phyloP scores from a whole-genome alignment of 2,329 filamentous ascomycete species.

The Colletotrichum lupini region DNA sequence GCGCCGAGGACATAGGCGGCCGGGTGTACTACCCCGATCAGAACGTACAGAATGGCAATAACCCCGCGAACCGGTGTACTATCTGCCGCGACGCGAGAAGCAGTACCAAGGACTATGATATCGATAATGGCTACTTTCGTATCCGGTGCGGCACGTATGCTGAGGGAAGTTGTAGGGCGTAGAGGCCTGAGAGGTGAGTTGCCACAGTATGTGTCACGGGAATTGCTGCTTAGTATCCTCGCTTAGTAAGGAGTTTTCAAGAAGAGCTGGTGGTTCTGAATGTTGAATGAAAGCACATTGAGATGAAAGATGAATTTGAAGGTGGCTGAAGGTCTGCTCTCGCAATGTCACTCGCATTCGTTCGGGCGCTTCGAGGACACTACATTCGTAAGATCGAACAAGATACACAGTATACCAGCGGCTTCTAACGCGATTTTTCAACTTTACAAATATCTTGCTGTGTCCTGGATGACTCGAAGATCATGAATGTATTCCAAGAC shows the following conservation, averaged over 20 bases:
- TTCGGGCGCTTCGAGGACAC: no score
- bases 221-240: rapidly evolving
- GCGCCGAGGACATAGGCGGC: background rate
- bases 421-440: no score
- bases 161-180: background rate
- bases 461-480: no score
- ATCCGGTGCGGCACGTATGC: background rate
- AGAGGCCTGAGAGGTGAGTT: background rate
- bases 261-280: rapidly evolving
- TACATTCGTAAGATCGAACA: rapidly evolving
- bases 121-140: background rate
- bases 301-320: no score
- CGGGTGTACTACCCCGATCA: background rate
- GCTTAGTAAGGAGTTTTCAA: no score
- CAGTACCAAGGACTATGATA: background rate
- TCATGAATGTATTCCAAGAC: no score
- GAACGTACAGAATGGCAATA: background rate
- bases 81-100: background rate
- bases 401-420: no score
- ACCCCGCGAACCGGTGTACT: background rate
- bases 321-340: no score
- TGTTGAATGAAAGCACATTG: no score
- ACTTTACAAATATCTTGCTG: no score
- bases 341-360: no score
- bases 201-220: rapidly evolving